Evolutionary conservation across 1,284 basidiomycete genomes (phyloP).

Genomic region (Ganoderma boninense): DNA sequence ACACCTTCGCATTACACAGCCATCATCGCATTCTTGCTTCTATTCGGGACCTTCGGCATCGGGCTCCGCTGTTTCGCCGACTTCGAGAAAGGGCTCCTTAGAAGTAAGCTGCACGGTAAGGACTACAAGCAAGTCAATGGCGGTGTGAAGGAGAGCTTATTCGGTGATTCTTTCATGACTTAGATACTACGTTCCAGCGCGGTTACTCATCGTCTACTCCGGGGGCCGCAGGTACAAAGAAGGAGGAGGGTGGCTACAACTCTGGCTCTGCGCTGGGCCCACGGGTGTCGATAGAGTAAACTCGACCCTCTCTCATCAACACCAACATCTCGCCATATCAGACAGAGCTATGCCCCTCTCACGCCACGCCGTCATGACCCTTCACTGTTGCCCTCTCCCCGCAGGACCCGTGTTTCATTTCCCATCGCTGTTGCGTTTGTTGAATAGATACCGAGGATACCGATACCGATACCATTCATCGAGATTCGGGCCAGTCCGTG

Average conservation of each 20-base stretch:
- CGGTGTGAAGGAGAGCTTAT: constrained; percentile 38
- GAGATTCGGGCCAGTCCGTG: neutral
- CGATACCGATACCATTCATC: neutral
- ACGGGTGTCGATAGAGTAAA: constrained; percentile 61
- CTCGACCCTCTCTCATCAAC: neutral
- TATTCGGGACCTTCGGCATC: constrained; percentile 75
- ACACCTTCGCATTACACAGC: constrained; percentile 49
- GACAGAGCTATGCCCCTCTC: constrained; percentile 6
- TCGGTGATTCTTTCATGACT: constrained; percentile 36
- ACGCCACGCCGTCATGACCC: constrained; percentile 6
- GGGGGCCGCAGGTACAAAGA: constrained; percentile 53
- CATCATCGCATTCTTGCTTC: constrained; percentile 74
- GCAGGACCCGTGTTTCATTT: neutral
- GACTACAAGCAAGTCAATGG: constrained; percentile 46
- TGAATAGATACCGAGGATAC: constrained; percentile 4
- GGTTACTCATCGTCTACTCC: constrained; percentile 51
- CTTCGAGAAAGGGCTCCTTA: constrained; percentile 76
- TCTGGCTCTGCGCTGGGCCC: constrained; percentile 48
- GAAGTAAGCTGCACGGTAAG: constrained; percentile 80
- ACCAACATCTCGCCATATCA: neutral
- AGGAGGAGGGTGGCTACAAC: constrained; percentile 46
- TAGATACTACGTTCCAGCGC: constrained; percentile 59
- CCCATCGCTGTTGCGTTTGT: neutral
- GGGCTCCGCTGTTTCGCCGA: constrained; percentile 82
- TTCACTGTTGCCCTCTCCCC: neutral